Conservation (phyloP, 768 basidiomycete genomes). For the Hysterangium stoloniferum region DNA sequence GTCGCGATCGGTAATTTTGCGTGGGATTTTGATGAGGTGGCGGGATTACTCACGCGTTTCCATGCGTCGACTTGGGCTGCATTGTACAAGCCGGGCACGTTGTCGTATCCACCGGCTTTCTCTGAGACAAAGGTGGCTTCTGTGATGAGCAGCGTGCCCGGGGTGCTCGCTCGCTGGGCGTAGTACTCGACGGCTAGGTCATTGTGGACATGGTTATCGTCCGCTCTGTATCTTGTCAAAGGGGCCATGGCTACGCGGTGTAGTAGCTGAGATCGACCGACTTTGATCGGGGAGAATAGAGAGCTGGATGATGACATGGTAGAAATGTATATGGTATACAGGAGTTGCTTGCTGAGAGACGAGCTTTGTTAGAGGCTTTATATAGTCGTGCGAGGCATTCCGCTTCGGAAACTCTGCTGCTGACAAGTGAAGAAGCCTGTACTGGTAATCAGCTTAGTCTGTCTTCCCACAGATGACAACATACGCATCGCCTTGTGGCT, state of each 20-base stretch:
- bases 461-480: too few species aligned
- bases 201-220: constrained; percentile 14
- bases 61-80: constrained; percentile 48
- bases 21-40: background rate
- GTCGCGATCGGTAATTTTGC: background rate
- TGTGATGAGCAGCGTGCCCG: constrained; percentile 25
- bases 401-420: too few species aligned
- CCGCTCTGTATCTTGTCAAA: constrained; percentile 17
- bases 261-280: constrained; percentile 14
- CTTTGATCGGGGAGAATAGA: constrained; percentile 16
- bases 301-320: background rate
- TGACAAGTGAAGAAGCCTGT: too few species aligned
- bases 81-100: constrained; percentile 61
- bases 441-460: too few species aligned
- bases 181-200: constrained; percentile 14
- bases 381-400: too few species aligned
- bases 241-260: constrained; percentile 21
- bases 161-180: constrained; percentile 14
- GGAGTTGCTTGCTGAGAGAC: too few species aligned
- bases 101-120: constrained; percentile 22
- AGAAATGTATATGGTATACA: too few species aligned
- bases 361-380: too few species aligned
- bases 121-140: constrained; percentile 27
- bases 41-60: constrained; percentile 37
- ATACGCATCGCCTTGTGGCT: too few species aligned